Evolutionary conservation across 2,329 filamentous ascomycete genomes (phyloP).

Genomic region (Chaetomiaceae sp.): DNA sequence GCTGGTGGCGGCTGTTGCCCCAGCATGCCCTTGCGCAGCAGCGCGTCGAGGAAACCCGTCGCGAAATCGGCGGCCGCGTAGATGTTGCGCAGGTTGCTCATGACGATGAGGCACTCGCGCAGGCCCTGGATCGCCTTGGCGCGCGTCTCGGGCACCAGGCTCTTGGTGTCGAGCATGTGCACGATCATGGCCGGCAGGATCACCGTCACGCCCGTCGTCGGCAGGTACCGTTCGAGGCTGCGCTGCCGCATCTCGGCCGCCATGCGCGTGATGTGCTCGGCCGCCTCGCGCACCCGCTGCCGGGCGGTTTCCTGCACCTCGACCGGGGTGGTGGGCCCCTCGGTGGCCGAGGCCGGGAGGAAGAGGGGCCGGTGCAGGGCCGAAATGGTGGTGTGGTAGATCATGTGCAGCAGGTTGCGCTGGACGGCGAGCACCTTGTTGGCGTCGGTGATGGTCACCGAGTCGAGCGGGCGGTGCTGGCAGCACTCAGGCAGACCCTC

Average conservation of each 20-base stretch:
- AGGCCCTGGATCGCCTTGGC: slow-evolving; percentile 73
- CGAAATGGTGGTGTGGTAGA: slow-evolving; percentile 87
- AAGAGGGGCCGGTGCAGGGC: slow-evolving; percentile 90
- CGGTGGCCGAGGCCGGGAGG: slow-evolving; percentile 64
- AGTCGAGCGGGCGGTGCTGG: slow-evolving; percentile 56
- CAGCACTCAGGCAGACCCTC: slow-evolving; percentile 67
- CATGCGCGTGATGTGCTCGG: slow-evolving; percentile 78
- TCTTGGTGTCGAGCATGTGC: slow-evolving; percentile 87
- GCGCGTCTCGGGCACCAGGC: slow-evolving; percentile 64
- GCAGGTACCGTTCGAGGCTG: slow-evolving; percentile 71
- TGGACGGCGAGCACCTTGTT: slow-evolving; percentile 63
- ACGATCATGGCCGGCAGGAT: slow-evolving; percentile 90
- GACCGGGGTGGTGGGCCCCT: slow-evolving; percentile 50
- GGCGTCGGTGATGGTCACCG: slow-evolving; percentile 55
- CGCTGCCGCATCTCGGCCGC: slow-evolving; percentile 68
- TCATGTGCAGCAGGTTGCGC: slow-evolving; percentile 84
- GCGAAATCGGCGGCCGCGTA: slow-evolving; percentile 95
- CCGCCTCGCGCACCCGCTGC: slow-evolving; percentile 76
- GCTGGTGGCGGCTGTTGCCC: slow-evolving; percentile 22
- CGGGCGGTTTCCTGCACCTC: slow-evolving; percentile 80
- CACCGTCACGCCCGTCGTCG: slow-evolving; percentile 84
- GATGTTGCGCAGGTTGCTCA: slow-evolving; percentile 80
- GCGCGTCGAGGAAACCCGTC: slow-evolving; percentile 90
- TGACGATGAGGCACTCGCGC: slow-evolving; percentile 90
- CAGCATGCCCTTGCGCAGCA: slow-evolving; percentile 58